Percentiles rank a stretch among this genome's conserved stretches.
These are phyloP conservation scores for Wickerhamomyces silvicola DNA, from an alignment of 805 yeast species.

Conservation along the genomic window DNA sequence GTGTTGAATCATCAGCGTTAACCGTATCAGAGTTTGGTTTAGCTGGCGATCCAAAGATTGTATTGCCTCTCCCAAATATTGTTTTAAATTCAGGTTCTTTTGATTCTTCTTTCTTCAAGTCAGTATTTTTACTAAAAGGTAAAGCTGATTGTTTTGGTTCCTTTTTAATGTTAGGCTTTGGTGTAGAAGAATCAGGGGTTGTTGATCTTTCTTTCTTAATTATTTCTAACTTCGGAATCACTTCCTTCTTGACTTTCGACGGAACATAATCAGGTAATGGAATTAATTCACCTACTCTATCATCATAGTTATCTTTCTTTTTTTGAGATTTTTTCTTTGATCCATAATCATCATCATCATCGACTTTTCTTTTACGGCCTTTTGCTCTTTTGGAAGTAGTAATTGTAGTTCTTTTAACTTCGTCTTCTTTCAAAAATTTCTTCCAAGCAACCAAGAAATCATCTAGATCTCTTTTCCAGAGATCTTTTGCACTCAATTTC, in stretches of 20 bases:
- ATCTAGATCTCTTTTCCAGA: constrained; percentile 84
- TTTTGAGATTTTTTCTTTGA: constrained; percentile 11
- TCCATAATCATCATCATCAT: constrained; percentile 16
- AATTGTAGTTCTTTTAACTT: constrained; percentile 46
- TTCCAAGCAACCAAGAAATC: constrained; percentile 63
- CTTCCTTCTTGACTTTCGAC: constrained; percentile 4
- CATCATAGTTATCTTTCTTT: constrained; percentile 12
- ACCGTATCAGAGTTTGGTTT: constrained; percentile 10
- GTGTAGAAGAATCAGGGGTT: constrained; percentile 2
- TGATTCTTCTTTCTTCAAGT: constrained; percentile 14
- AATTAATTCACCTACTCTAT: constrained; percentile 18
- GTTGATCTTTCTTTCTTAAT: not conserved
- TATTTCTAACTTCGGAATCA: too few species aligned
- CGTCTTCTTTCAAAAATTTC: constrained; percentile 60
- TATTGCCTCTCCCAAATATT: constrained; percentile 28
- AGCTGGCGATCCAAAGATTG: constrained; percentile 24
- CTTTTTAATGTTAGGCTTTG: constrained; percentile 16
- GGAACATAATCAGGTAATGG: constrained; percentile 21
- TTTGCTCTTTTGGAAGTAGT: constrained; percentile 40
- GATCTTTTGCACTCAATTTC: constrained; percentile 69
- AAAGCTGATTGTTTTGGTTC: constrained; percentile 10
- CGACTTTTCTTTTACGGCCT: constrained; percentile 29
- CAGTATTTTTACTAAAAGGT: constrained; percentile 4
- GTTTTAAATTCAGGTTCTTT: constrained; percentile 25
- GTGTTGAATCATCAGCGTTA: constrained; percentile 1